Base-by-base conservation (phyloP, 306 rosid species). In the Argentina anserina region DNA sequence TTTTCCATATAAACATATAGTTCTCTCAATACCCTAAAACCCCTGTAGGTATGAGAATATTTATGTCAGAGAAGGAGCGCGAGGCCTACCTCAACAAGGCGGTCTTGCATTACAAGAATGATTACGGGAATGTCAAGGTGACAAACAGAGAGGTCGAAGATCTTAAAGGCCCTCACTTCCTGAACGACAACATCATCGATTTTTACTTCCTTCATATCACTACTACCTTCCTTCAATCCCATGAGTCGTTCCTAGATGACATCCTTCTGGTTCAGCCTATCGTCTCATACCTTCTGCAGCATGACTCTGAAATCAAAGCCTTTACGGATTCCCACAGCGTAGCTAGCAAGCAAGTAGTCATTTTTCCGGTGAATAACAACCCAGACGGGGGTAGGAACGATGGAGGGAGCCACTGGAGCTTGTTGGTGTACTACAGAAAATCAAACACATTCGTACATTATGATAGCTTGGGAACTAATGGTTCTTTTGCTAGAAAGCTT, bases 391-490 rank as follows among this genome's bases (percentile, higher is more conserved):
- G 66, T 9, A 5, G 8, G 20, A 56, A 31, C 25, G 66, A 61
- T 1, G 66, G 66, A 6, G 66, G 66, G 31, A 61, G 66, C 66
- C 66, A 61, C 25, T 31, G 66, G 66, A 61, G 66, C 14, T 33
- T 33, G 41, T 13, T 61, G 66, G 66, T 61, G 14, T 61, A 61
- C 9, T 61, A 61, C 66, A 31, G 66, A 61, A 61, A 61, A 61
- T 33, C 40, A 31, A 33, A 61, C 25, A 61, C 21, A 9, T 61
- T 61, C 13, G 66, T 61, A 9, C 66, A 61, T 39, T 61, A 61
- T 33, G 66, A 61, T 13, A 61, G 66, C 66, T 61, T 61, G 42
- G 65, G 66, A 33, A 1, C 2, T 8, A 61, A 33, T 61, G 42
- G 25, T 33, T 33, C 2, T 17, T 31, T 14, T 8, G 41, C 66